These are phyloP conservation scores for Tetrastigma voinierianum DNA, from an alignment of 164 flowering plant species.

Conservation along the genomic window DNA sequence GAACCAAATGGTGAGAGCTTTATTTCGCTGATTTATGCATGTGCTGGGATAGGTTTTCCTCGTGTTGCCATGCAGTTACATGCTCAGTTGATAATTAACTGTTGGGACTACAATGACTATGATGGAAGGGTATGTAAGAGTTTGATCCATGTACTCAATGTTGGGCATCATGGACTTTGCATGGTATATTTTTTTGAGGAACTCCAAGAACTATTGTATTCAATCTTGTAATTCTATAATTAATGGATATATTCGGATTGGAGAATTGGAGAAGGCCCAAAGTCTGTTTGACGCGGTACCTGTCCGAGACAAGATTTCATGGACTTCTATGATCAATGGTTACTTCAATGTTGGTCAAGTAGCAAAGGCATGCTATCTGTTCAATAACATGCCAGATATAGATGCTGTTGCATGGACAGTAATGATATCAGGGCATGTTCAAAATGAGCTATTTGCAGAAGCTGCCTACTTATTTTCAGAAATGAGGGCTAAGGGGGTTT, in stretches of 20 bases:
- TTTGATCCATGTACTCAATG: constrained; percentile 50
- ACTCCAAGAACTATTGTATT: constrained; percentile 11
- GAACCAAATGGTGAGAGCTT: constrained; percentile 51
- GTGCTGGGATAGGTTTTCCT: constrained; percentile 42
- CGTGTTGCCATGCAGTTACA: constrained; percentile 57
- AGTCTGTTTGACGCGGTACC: constrained; percentile 33
- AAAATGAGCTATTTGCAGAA: constrained; percentile 48
- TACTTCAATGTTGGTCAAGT: constrained; percentile 41
- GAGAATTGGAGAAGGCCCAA: constrained; percentile 39
- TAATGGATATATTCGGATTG: constrained; percentile 43
- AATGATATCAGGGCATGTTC: constrained; percentile 53
- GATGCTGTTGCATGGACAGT: constrained; percentile 66
- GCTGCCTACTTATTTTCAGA: constrained; percentile 33
- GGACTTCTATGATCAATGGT: constrained; percentile 58
- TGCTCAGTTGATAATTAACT: constrained; percentile 39
- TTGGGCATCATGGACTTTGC: constrained; percentile 49
- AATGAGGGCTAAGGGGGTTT: constrained; percentile 37
- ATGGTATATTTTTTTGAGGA: constrained; percentile 23
- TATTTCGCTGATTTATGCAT: constrained; percentile 54
- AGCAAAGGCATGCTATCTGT: constrained; percentile 42
- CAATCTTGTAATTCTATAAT: constrained; percentile 46
- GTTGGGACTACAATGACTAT: constrained; percentile 28
- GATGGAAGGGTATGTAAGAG: constrained; percentile 46
- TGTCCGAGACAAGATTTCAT: constrained; percentile 41
- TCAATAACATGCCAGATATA: constrained; percentile 45